Evolutionary conservation across 495 filamentous ascomycete species (phyloP).

Genomic region (Margaritispora aquatica): DNA sequence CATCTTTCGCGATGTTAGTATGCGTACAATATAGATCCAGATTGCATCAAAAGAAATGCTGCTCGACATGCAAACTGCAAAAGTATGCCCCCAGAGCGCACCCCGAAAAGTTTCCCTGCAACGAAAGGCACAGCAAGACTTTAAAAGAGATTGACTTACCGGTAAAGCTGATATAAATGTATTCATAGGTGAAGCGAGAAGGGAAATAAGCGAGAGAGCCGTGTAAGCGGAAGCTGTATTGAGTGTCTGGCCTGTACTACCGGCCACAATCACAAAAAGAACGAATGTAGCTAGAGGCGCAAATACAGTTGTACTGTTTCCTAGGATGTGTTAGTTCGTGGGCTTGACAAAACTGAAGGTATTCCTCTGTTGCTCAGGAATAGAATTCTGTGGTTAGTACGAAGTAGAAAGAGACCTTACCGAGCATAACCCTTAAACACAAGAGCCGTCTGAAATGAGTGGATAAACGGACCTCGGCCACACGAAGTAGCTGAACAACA

Average conservation of each 20-base stretch:
- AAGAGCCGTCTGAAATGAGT: slow-evolving; percentile 33
- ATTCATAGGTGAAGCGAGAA: slow-evolving; percentile 21
- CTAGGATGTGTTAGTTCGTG: slow-evolving; percentile 31
- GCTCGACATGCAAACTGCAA: no score
- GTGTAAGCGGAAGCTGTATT: slow-evolving; percentile 21
- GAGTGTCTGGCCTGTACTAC: slow-evolving; percentile 11
- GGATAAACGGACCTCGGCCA: slow-evolving; percentile 15
- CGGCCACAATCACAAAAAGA: slow-evolving; percentile 16
- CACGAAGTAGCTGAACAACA: slow-evolving; percentile 17
- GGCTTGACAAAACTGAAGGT: no score
- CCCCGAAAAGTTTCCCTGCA: no score
- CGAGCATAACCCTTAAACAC: slow-evolving; percentile 8
- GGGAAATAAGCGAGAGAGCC: slow-evolving; percentile 18
- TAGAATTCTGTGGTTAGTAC: no score
- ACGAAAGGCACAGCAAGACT: no score
- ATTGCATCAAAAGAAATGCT: no score
- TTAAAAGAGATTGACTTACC: no score
- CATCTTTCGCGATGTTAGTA: no score
- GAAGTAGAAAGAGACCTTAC: slow-evolving; percentile 38
- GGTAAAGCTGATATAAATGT: slow-evolving; percentile 18
- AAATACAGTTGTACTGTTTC: slow-evolving; percentile 33
- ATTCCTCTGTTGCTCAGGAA: no score
- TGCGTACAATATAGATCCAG: no score
- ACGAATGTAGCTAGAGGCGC: slow-evolving; percentile 20
- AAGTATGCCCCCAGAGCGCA: no score